Evolutionary conservation across 257 asterid genomes (phyloP), one percentile per base, ranked within the genome.

Genomic region (Ophiorrhiza pumila): DNA sequence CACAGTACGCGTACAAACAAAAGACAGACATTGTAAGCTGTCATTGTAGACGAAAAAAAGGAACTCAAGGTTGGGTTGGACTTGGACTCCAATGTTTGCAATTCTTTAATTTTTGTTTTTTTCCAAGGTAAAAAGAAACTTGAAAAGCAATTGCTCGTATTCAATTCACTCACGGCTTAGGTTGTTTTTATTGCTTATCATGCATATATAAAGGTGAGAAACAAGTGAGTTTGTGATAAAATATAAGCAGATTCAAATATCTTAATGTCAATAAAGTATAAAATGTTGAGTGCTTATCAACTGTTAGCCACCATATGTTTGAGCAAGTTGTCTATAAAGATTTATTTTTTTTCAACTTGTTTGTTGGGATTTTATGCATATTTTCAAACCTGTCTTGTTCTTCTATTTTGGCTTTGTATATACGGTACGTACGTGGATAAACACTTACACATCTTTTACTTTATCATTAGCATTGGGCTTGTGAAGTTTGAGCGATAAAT

Each of bases 161-260:
- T 74, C 86, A 83, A 81, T 25, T 83, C 52, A n/a, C 0, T 43
- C 85, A 79, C 86, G 84, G n/a, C 74, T 69, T 5, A n/a, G n/a
- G 37, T 27, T 31, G 31, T 15, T 68, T 69, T 68, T 27, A 23
- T 47, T 60, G 25, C 74, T 68, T 76, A 59, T 61, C 64, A 60
- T 0, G 2, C 27, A n/a, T 7, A 5, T 5, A 23, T 8, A n/a
- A 29, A 47, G 23, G 35, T 25, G n/a, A 0, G 11, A 65, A 39
- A 8, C 0, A 55, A 22, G 39, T 22, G 43, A 22, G 23, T 5
- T 3, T 25, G 27, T 34, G 63, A 46, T n/a, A 20, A 56, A 7
- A 32, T 25, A 74, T 82, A 82, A 86, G 88, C 82, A 76, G 34
- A n/a, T 12, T 42, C 41, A 70, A 72, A 55, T 84, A 82, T 86